Evolutionary conservation across 2,329 filamentous ascomycete genomes (phyloP).

Genomic region (Byssochlamys sp.): DNA sequence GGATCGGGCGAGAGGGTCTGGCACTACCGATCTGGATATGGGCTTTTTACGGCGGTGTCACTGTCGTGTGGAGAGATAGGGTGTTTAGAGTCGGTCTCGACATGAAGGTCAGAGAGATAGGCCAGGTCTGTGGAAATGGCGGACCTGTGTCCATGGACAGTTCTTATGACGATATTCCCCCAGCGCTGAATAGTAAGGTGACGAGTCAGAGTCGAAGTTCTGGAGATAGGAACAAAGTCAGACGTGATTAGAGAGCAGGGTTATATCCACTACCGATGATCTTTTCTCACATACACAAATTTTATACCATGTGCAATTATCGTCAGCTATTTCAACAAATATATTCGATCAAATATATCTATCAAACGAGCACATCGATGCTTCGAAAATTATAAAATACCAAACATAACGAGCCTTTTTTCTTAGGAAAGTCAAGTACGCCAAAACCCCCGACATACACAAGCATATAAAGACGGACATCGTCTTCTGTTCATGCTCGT

Average conservation of each 20-base stretch:
- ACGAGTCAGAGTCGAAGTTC: conserved; percentile 29
- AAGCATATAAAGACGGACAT: conserved; percentile 6
- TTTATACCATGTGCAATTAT: neutral
- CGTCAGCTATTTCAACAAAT: neutral
- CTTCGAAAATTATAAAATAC: neutral
- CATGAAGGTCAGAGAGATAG: conserved; percentile 63
- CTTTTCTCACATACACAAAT: neutral
- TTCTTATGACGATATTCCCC: conserved; percentile 9
- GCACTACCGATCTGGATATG: conserved; percentile 83
- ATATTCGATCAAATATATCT: neutral
- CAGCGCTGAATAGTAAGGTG: neutral
- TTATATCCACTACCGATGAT: neutral
- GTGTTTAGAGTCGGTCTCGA: conserved; percentile 73
- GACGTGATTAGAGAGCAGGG: conserved; percentile 1
- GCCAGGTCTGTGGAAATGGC: conserved; percentile 4
- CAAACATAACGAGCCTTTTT: neutral
- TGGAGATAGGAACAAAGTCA: conserved; percentile 8
- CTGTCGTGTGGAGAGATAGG: conserved; percentile 77
- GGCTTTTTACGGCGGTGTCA: conserved; percentile 80
- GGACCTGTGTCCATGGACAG: conserved; percentile 9
- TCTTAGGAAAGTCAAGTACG: conserved; percentile 10
- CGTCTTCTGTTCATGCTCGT: conserved; percentile 6
- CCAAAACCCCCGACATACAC: neutral
- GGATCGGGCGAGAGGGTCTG: conserved; percentile 72
- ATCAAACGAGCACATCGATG: neutral